Conservation (phyloP, 1,284 basidiomycete species). For the Rhodotorula sp. region DNA sequence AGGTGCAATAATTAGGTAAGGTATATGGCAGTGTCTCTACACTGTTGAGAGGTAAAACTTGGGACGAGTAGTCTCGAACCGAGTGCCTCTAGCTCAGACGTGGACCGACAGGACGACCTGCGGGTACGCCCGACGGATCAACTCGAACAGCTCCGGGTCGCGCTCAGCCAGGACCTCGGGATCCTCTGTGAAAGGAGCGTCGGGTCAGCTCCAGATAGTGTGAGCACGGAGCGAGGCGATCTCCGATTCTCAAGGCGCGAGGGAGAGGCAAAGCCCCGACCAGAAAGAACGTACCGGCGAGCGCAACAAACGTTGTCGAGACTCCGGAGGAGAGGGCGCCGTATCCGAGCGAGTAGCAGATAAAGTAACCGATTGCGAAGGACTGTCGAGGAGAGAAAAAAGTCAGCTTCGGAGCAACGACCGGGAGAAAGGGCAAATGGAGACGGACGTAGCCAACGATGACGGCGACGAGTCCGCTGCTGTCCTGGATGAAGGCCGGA, state of each 20-base stretch:
- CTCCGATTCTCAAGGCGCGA: neutral
- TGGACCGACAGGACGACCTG: conserved; percentile 44
- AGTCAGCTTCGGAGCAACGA: neutral
- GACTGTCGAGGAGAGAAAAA: conserved; percentile 29
- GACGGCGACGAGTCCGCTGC: conserved; percentile 31
- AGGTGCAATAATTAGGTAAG: no score
- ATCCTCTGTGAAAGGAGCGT: conserved; percentile 31
- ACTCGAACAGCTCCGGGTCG: conserved; percentile 66
- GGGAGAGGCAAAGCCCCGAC: neutral
- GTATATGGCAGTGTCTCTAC: no score
- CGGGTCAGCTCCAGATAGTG: neutral
- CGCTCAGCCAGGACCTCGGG: conserved; percentile 60
- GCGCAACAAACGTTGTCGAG: conserved; percentile 50
- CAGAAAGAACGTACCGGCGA: conserved; percentile 21
- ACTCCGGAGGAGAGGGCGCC: conserved; percentile 27
- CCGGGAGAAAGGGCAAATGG: conserved; percentile 39
- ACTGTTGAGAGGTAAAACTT: no score
- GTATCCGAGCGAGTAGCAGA: conserved; percentile 47
- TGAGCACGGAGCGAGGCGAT: no score
- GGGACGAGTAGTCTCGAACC: no score
- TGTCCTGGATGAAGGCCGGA: conserved; percentile 26
- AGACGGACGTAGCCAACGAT: conserved; percentile 34
- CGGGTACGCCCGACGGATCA: conserved; percentile 52
- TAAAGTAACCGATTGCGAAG: conserved; percentile 49
- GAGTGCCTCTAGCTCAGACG: no score